These are phyloP conservation scores for Ephemerocybe angulata DNA, from an alignment of 768 basidiomycete genomes.

Conservation along the genomic window DNA sequence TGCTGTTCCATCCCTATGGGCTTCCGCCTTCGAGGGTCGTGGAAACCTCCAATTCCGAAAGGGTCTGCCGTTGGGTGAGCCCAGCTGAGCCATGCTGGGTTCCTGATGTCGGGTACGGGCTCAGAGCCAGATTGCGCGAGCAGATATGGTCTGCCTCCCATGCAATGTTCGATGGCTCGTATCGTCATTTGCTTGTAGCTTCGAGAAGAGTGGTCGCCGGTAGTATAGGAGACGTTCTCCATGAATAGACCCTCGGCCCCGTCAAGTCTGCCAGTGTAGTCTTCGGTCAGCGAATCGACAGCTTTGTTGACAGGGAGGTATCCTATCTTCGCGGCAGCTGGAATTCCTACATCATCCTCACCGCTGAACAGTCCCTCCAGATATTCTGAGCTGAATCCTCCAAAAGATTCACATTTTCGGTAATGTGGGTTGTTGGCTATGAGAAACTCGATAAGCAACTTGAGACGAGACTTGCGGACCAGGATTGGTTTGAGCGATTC, in stretches of 20 bases:
- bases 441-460: neutral
- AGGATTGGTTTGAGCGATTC: neutral
- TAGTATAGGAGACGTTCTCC: neutral
- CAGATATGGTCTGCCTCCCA: neutral
- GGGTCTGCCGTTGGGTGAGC: neutral
- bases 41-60: neutral
- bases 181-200: neutral
- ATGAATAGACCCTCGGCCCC: neutral
- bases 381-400: neutral
- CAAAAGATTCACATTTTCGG: neutral
- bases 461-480: neutral
- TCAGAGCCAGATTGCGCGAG: neutral
- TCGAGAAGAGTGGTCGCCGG: neutral
- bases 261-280: neutral
- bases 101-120: neutral
- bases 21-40: neutral
- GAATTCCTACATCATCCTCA: neutral
- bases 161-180: neutral
- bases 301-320: neutral
- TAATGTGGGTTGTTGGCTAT: neutral
- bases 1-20: neutral
- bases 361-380: neutral
- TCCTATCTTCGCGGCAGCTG: neutral
- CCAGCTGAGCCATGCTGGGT: neutral
- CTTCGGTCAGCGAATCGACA: neutral